These are phyloP conservation scores for Ramaria sp. DNA, from an alignment of 768 basidiomycete species.

Conservation along the genomic window DNA sequence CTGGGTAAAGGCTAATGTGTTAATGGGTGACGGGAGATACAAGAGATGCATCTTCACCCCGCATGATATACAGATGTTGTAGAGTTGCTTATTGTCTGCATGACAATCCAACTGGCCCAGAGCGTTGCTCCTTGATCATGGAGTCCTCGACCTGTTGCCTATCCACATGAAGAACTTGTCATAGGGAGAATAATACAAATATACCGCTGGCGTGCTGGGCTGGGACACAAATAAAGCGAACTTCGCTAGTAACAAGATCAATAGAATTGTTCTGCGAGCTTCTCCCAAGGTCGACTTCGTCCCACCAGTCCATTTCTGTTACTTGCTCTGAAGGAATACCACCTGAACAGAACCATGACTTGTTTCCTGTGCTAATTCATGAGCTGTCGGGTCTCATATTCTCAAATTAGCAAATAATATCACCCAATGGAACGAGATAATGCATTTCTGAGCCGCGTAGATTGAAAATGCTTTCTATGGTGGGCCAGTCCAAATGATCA, in stretches of 20 bases:
- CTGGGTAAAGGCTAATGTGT: constrained; percentile 14
- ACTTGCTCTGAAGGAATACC: constrained; percentile 25
- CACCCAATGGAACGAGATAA: constrained; percentile 31
- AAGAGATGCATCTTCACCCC: constrained; percentile 15
- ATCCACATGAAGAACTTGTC: not conserved
- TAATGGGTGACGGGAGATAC: no score
- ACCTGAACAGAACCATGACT: constrained; percentile 18
- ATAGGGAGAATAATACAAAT: constrained; percentile 7
- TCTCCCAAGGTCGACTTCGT: constrained; percentile 16
- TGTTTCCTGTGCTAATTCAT: constrained; percentile 14
- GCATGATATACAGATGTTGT: constrained; percentile 18
- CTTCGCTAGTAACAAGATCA: not conserved
- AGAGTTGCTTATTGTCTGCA: constrained; percentile 16
- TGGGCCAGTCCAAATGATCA: constrained; percentile 31
- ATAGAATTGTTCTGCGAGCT: constrained; percentile 6
- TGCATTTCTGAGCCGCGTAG: constrained; percentile 14
- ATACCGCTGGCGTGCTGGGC: constrained; percentile 33
- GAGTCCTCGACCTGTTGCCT: constrained; percentile 22
- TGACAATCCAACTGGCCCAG: constrained; percentile 32
- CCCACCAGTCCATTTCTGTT: constrained; percentile 33
- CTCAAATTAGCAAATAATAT: not conserved
- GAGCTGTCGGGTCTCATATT: not conserved
- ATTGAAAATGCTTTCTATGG: constrained; percentile 19
- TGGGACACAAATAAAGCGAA: constrained; percentile 29
- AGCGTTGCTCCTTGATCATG: constrained; percentile 25